A percentile compares a stretch with the other conserved stretches of the same genome.
Evolutionary conservation across 2,329 filamentous ascomycete species (phyloP).

Genomic region (Stenocarpella maydis): DNA sequence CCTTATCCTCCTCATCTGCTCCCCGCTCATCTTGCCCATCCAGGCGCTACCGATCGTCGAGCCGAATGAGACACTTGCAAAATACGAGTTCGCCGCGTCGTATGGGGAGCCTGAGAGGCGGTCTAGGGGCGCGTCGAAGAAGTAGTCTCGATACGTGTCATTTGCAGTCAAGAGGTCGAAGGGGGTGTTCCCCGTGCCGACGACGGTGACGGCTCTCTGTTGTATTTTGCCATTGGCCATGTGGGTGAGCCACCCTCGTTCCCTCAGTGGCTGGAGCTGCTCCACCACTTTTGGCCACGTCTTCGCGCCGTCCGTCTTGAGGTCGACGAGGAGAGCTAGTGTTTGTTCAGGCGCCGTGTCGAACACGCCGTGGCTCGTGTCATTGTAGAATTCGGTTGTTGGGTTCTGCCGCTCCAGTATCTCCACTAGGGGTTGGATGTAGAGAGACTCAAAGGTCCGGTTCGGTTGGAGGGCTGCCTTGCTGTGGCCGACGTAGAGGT

Average conservation of each 20-base stretch:
- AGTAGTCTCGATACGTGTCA: constrained; percentile 65
- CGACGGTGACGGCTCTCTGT: constrained; percentile 69
- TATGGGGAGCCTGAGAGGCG: constrained; percentile 49
- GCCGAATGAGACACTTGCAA: constrained; percentile 68
- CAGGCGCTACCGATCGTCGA: constrained; percentile 60
- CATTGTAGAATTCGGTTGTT: constrained; percentile 53
- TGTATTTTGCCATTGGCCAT: constrained; percentile 60
- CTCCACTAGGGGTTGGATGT: constrained; percentile 69
- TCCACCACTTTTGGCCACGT: constrained; percentile 62
- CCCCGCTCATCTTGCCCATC: constrained; percentile 51
- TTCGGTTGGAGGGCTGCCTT: constrained; percentile 59
- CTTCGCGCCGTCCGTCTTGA: constrained; percentile 66
- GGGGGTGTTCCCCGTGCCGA: constrained; percentile 71
- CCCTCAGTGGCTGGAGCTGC: constrained; percentile 66
- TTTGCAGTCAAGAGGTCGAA: constrained; percentile 64
- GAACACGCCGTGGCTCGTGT: constrained; percentile 63
- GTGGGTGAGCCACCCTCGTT: constrained; percentile 64
- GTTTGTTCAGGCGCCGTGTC: constrained; percentile 60
- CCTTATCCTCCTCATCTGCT: constrained; percentile 54
- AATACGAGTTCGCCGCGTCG: constrained; percentile 67
- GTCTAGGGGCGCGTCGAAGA: constrained; percentile 71
- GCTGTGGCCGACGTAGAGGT: constrained; percentile 72
- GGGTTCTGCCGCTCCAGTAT: constrained; percentile 65
- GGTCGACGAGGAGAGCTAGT: constrained; percentile 71
- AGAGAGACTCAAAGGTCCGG: constrained; percentile 68